Evolutionary conservation across 2,329 filamentous ascomycete species (phyloP), one percentile per base, ranked within the genome.

Genomic region (Cryphonectria carpinicola): DNA sequence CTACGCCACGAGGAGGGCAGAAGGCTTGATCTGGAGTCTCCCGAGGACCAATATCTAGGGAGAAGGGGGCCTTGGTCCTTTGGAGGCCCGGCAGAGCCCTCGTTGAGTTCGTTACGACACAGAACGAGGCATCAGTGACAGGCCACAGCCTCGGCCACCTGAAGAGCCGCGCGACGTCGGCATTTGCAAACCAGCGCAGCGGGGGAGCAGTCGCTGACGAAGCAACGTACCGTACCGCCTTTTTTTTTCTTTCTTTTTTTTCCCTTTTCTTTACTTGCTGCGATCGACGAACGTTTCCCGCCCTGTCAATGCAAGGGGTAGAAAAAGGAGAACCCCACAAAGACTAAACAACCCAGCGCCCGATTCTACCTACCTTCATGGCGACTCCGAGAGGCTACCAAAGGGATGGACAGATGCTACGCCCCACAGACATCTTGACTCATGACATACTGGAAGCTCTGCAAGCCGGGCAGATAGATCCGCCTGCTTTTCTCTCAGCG

Each of bases 311-410:
- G 61, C 58, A 54, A 56, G 64, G 43, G 41, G 52, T 65, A 70
- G 70, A 70, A 70, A 70, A 62, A 72, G 70, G 68, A 64, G 65
- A 63, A 39, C 19, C 28, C 66, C 43, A 60, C 65, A 61, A 43
- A 56, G 25, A 56, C 49, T 58, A 39, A 46, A 32, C 62, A 43
- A 25, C 62, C 43, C 63, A 41, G 60, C 5, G 37, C 69, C 61
- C 41, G 54, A 35, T 49, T 32, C 49, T 43, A 65, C 60, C 60
- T 61, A 66, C 68, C 69, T 65, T 46, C 39, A 64, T 67, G 46
- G 60, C 65, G 64, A 61, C 70, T 62, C 58, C 41, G 43, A 67
- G 61, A 43, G 39, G 65, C 49, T 62, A 72, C 46, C 52, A 39
- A 61, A 61, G 58, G 60, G 68, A 65, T 39, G 19, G 68, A 65